Percentiles rank a stretch among this genome's conserved stretches.
Conservation (phyloP, 164 flowering plant genomes). For the Liquidambar formosana region DNA sequence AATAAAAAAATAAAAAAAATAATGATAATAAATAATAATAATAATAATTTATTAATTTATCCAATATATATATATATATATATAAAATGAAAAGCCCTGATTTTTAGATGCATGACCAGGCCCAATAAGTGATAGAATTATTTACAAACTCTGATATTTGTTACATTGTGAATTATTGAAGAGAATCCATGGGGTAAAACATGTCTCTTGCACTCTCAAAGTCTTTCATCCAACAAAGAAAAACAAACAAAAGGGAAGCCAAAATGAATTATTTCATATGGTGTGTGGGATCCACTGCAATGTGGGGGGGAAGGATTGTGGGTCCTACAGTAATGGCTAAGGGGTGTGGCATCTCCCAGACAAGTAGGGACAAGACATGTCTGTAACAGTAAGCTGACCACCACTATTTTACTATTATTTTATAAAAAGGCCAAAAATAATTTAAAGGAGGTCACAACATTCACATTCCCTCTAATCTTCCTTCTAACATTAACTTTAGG, state of each 20-base stretch:
- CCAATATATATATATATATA: too few species aligned
- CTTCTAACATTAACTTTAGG: slow-evolving; percentile 1
- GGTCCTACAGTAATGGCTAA: slow-evolving; percentile 11
- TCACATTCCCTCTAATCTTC: background rate
- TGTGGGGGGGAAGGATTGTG: background rate
- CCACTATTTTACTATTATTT: slow-evolving; percentile 5
- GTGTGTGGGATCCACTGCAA: slow-evolving; percentile 6
- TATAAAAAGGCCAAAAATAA: background rate
- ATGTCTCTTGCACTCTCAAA: slow-evolving; percentile 6
- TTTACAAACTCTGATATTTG: slow-evolving; percentile 3
- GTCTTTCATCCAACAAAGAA: background rate
- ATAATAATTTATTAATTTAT: too few species aligned
- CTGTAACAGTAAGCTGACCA: slow-evolving; percentile 12
- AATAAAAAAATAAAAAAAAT: too few species aligned
- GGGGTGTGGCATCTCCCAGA: slow-evolving; percentile 22
- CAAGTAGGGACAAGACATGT: slow-evolving; percentile 30
- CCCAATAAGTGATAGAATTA: background rate
- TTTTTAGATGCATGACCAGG: background rate
- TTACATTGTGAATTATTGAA: slow-evolving; percentile 17
- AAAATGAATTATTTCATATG: slow-evolving; percentile 24
- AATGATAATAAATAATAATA: too few species aligned
- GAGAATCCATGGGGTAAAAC: too few species aligned
- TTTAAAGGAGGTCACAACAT: slow-evolving; percentile 4
- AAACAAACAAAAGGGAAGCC: background rate
- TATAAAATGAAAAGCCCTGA: too few species aligned